phyloP scores from a whole-genome alignment of 1,139 yeast genomes.

The Yamadazyma kanchanaburiensis region DNA sequence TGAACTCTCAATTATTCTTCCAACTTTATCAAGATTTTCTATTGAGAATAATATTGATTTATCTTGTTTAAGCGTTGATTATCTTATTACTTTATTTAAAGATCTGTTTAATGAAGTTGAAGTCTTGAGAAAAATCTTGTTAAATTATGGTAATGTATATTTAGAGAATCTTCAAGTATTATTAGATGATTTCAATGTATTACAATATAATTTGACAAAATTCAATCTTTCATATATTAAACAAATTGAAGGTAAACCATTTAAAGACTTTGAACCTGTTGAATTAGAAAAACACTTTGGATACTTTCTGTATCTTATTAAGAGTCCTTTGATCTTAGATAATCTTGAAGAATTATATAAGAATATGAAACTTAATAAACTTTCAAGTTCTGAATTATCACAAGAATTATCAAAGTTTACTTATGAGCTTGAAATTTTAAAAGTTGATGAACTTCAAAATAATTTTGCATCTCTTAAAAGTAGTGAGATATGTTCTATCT shows the following conservation, averaged over 20 bases:
- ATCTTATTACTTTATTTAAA: slow-evolving; percentile 9
- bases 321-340: slow-evolving; percentile 9
- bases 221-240: slow-evolving; percentile 8
- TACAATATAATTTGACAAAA: slow-evolving; percentile 6
- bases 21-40: slow-evolving; percentile 10
- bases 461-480: slow-evolving; percentile 13
- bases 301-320: slow-evolving; percentile 10
- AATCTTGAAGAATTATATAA: slow-evolving; percentile 8
- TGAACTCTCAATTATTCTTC: slow-evolving; percentile 10
- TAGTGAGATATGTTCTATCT: slow-evolving; percentile 14
- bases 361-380: not conserved
- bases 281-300: slow-evolving; percentile 11
- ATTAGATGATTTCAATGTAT: slow-evolving; percentile 8
- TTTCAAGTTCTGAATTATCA: slow-evolving; percentile 1
- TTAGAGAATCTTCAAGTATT: slow-evolving; percentile 10
- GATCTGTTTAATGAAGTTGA: slow-evolving; percentile 6
- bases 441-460: slow-evolving; percentile 13
- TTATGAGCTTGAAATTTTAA: slow-evolving; percentile 10
- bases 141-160: slow-evolving; percentile 12
- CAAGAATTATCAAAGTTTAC: slow-evolving; percentile 6
- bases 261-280: slow-evolving; percentile 5
- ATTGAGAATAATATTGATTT: slow-evolving; percentile 8
- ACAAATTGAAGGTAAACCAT: slow-evolving; percentile 8
- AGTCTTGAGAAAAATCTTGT: slow-evolving; percentile 7
- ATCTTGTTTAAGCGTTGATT: slow-evolving; percentile 10